Conservation (phyloP, 495 filamentous ascomycete species). For the Chaetomium tenue region DNA sequence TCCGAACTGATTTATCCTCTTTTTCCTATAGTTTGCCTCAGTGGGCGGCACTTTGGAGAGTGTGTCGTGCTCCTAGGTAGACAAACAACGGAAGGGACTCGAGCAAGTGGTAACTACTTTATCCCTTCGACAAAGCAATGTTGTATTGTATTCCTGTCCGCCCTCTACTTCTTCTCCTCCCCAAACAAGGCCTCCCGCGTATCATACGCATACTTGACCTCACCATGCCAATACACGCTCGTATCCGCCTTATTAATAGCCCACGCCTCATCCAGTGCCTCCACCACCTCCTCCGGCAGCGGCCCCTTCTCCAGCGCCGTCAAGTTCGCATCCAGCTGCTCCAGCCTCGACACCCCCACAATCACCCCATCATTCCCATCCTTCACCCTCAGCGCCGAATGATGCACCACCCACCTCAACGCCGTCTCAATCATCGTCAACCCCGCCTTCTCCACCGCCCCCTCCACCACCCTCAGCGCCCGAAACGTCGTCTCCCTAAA, state of each 20-base stretch:
- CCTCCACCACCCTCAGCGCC: constrained; percentile 70
- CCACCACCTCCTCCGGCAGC: constrained; percentile 77
- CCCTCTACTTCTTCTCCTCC: constrained; percentile 32
- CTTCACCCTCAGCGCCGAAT: constrained; percentile 73
- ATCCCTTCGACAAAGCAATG: too few relatives aligned
- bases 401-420: constrained; percentile 75
- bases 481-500: constrained; percentile 77
- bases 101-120: too few relatives aligned
- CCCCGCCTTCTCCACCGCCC: constrained; percentile 68
- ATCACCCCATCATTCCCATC: constrained; percentile 78
- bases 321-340: constrained; percentile 75
- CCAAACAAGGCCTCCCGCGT: constrained; percentile 65
- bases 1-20: too few relatives aligned
- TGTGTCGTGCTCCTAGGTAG: too few relatives aligned
- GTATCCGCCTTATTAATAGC: constrained; percentile 62
- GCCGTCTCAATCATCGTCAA: constrained; percentile 81
- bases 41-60: too few relatives aligned
- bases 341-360: constrained; percentile 71
- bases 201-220: constrained; percentile 73
- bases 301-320: constrained; percentile 80
- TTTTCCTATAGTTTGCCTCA: too few relatives aligned
- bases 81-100: background rate
- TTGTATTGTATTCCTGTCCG: background rate
- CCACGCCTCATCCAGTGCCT: constrained; percentile 79
- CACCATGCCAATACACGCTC: constrained; percentile 72